Percentiles rank a stretch among this genome's conserved stretches.
Evolutionary conservation across 1,139 yeast species (phyloP).

Genomic region (Groenewaldozyma auringiensis): DNA sequence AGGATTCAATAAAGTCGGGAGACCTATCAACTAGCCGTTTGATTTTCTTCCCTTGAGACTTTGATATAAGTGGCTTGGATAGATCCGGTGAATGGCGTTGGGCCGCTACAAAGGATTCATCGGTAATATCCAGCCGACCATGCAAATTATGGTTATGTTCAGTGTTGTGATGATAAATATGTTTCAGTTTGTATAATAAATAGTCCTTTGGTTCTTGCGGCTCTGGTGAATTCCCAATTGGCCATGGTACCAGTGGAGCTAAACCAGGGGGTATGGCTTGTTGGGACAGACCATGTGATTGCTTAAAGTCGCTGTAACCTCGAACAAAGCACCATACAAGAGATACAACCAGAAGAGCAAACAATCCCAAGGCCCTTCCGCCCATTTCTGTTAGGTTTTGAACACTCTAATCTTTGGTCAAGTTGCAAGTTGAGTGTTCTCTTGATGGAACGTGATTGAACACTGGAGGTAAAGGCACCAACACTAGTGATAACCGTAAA

Average conservation of each 20-base stretch:
- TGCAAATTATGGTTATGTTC: slow-evolving; percentile 12
- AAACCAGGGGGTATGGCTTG: background rate
- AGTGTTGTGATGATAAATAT: slow-evolving; percentile 20
- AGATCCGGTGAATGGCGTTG: background rate
- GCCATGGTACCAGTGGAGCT: background rate
- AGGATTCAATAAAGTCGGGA: slow-evolving; percentile 60
- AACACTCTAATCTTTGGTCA: too few species aligned
- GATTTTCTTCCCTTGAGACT: slow-evolving; percentile 24
- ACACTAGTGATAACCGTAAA: too few species aligned
- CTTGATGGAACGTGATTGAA: too few species aligned
- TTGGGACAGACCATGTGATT: background rate
- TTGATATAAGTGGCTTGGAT: background rate
- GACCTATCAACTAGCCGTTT: slow-evolving; percentile 49
- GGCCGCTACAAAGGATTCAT: slow-evolving; percentile 5
- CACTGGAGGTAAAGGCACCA: too few species aligned
- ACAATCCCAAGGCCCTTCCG: background rate
- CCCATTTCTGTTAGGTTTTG: too few species aligned
- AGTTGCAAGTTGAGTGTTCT: too few species aligned
- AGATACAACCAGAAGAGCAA: background rate
- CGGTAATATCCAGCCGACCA: slow-evolving; percentile 17
- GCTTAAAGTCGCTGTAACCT: background rate
- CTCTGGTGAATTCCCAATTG: background rate
- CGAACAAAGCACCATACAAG: background rate
- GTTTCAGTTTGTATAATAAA: slow-evolving; percentile 14
- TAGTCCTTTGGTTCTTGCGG: background rate